Evolutionary conservation across 163 green algal genomes (phyloP).

Genomic region (Scenedesmus sp.): DNA sequence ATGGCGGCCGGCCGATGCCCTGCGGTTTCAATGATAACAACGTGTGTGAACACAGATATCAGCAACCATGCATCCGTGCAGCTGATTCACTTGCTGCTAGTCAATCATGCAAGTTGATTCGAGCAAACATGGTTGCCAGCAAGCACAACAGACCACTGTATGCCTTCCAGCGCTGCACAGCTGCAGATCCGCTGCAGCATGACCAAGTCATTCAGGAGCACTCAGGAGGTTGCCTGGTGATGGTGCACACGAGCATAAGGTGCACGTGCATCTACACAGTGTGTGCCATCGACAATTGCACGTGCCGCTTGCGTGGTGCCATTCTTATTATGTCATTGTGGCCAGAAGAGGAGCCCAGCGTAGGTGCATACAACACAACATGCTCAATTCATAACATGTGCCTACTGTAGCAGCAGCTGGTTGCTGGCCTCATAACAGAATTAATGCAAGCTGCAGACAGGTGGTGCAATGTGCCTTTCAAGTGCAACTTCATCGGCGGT

Average conservation of each 20-base stretch:
- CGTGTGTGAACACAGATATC: neutral
- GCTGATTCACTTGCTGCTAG: neutral
- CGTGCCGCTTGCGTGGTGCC: neutral
- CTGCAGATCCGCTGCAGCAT: neutral
- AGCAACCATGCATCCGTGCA: neutral
- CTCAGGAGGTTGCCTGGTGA: neutral
- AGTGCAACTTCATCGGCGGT: neutral
- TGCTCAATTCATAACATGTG: too few relatives aligned
- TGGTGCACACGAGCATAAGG: neutral
- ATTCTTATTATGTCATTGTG: too few relatives aligned
- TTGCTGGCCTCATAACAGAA: too few relatives aligned
- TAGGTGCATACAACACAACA: too few relatives aligned
- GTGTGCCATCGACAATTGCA: neutral
- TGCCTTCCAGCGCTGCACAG: neutral
- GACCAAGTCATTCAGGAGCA: neutral
- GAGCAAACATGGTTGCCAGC: too few relatives aligned
- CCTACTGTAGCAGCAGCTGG: too few relatives aligned
- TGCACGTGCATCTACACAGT: neutral
- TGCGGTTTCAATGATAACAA: neutral
- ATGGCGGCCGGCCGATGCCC: neutral
- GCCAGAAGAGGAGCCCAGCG: too few relatives aligned
- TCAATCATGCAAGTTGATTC: too few relatives aligned
- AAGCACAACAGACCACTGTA: too few relatives aligned
- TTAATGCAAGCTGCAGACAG: neutral
- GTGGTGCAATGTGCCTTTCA: neutral